phyloP scores from a whole-genome alignment of 176 grass and related monocot genomes.

The Zea luxurians region DNA sequence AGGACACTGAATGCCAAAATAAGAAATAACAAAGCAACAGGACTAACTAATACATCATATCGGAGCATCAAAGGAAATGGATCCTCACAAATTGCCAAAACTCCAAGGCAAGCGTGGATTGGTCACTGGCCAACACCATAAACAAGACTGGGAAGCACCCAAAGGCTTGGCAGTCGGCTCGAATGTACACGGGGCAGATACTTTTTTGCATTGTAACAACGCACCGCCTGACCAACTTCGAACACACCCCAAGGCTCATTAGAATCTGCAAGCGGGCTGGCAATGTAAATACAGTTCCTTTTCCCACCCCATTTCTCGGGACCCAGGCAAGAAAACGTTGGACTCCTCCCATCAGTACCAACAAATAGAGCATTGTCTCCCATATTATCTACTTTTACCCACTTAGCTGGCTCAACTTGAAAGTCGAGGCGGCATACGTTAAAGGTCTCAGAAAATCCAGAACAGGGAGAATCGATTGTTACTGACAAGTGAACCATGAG shows the following conservation, averaged over 20 bases:
- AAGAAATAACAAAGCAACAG: not conserved
- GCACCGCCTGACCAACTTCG: no score
- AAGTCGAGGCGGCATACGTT: conserved; percentile 37
- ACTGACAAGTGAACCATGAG: conserved; percentile 34
- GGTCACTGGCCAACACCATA: conserved; percentile 7
- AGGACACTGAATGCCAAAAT: not conserved
- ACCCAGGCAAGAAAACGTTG: conserved; percentile 45
- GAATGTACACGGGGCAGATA: no score
- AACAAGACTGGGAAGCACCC: conserved; percentile 39
- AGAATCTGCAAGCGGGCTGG: not conserved
- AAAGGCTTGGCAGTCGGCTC: not conserved
- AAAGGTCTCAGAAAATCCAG: not conserved
- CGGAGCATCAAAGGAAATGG: not conserved
- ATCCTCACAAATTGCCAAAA: not conserved
- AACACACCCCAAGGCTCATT: no score
- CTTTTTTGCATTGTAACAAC: no score
- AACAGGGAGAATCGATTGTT: not conserved
- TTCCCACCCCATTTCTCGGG: conserved; percentile 69
- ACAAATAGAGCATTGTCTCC: conserved; percentile 54
- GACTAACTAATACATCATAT: not conserved
- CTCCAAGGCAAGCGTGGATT: not conserved
- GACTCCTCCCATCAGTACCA: not conserved
- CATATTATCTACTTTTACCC: conserved; percentile 47
- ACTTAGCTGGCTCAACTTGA: conserved; percentile 21
- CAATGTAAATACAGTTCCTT: conserved; percentile 50